Evolutionary conservation across 2,329 filamentous ascomycete species (phyloP).

Genomic region (Monilinia laxa): DNA sequence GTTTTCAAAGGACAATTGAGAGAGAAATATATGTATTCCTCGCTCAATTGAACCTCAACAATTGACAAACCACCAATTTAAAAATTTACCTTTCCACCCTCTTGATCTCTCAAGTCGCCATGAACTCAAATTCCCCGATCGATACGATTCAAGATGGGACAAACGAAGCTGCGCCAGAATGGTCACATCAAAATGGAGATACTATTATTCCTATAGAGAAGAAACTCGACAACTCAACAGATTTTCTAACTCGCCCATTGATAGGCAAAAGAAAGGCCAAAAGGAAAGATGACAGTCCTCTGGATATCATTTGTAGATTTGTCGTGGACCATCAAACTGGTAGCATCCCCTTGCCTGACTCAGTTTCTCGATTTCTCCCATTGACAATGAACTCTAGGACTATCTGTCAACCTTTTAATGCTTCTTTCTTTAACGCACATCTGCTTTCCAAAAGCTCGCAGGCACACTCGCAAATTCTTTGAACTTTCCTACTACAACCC

Average conservation of each 20-base stretch:
- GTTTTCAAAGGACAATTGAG: conserved; percentile 20
- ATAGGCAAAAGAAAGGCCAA: conserved; percentile 50
- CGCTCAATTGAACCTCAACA: conserved; percentile 23
- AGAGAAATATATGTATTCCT: conserved; percentile 20
- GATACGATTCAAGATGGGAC: conserved; percentile 26
- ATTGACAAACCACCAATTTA: conserved; percentile 4
- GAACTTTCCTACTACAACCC: conserved; percentile 79
- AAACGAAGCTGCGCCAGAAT: conserved; percentile 28
- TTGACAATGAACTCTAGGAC: conserved; percentile 51
- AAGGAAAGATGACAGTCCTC: conserved; percentile 60
- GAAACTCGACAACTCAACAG: conserved; percentile 24
- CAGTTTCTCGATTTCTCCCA: not conserved
- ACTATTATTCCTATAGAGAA: conserved; percentile 27
- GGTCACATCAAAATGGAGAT: conserved; percentile 29
- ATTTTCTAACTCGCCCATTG: conserved; percentile 26
- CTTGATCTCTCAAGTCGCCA: conserved; percentile 13
- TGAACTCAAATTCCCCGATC: conserved; percentile 15
- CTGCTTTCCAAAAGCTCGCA: conserved; percentile 76
- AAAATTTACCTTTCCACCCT: conserved; percentile 10
- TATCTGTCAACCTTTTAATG: conserved; percentile 82
- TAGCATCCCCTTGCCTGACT: conserved; percentile 45
- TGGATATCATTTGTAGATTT: conserved; percentile 63
- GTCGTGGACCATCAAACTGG: conserved; percentile 79
- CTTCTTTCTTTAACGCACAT: conserved; percentile 80
- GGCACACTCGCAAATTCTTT: conserved; percentile 84